Conservation (phyloP, 768 basidiomycete species). For the Lanmaoa rubissima region DNA sequence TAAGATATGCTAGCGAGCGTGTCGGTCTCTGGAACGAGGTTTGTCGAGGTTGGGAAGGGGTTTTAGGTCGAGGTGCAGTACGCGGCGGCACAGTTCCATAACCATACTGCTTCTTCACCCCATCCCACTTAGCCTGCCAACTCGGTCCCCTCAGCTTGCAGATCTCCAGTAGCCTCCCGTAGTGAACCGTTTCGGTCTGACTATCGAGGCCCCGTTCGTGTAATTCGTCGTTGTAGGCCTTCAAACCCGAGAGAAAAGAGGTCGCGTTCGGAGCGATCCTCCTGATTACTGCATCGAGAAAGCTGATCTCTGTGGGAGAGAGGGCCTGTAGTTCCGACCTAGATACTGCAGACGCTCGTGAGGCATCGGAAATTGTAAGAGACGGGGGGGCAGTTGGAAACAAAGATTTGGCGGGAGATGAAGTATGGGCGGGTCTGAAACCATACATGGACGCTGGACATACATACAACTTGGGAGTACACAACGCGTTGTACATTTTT, state of each 20-base stretch:
- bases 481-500: conserved; percentile 18
- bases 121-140: conserved; percentile 82
- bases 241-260: conserved; percentile 78
- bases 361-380: conserved; percentile 32
- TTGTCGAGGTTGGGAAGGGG: conserved; percentile 18
- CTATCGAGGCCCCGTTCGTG: conserved; percentile 73
- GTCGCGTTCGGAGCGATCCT: conserved; percentile 68
- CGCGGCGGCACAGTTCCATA: conserved; percentile 30
- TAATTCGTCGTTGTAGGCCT: conserved; percentile 79
- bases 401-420: conserved; percentile 42
- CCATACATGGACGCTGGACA: conserved; percentile 35
- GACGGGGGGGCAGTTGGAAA: conserved; percentile 15
- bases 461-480: neutral
- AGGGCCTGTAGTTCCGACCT: conserved; percentile 51
- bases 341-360: conserved; percentile 40
- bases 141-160: conserved; percentile 76
- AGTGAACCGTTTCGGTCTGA: conserved; percentile 74
- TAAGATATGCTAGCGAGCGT: conserved; percentile 25
- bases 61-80: conserved; percentile 11
- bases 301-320: conserved; percentile 55
- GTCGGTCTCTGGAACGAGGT: conserved; percentile 19
- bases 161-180: conserved; percentile 78
- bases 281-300: conserved; percentile 72
- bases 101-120: conserved; percentile 58
- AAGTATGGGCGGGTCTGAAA: conserved; percentile 48